Conservation (phyloP, 2,329 filamentous ascomycete species). For the Aureobasidium namibiae region DNA sequence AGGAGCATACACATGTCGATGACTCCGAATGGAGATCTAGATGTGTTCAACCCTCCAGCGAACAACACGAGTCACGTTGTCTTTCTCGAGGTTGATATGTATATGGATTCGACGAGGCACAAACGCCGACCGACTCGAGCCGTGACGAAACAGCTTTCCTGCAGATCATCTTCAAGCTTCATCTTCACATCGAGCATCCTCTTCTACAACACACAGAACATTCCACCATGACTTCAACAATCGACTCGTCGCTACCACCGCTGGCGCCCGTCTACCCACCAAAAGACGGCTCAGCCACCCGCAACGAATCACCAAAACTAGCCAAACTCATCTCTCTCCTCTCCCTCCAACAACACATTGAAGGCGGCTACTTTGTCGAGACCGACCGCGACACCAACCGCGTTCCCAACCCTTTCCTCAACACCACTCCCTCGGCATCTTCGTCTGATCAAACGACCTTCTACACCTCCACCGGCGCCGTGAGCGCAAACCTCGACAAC, state of each 20-base stretch:
- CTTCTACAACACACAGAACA: not conserved
- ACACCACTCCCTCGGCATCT: slow-evolving; percentile 1
- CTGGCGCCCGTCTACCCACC: slow-evolving; percentile 21
- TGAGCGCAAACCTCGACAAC: slow-evolving; percentile 17
- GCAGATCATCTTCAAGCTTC: not conserved
- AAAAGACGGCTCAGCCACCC: slow-evolving; percentile 11
- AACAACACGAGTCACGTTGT: too few relatives aligned
- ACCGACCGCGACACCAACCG: slow-evolving; percentile 48
- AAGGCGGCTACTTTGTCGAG: slow-evolving; percentile 57
- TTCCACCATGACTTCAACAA: slow-evolving; percentile 14
- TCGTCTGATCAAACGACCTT: slow-evolving; percentile 2
- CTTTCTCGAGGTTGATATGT: not conserved
- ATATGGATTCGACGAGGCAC: not conserved
- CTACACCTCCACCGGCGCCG: slow-evolving; percentile 30
- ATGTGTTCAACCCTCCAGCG: not conserved
- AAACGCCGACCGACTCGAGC: not conserved
- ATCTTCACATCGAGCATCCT: not conserved
- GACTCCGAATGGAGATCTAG: not conserved
- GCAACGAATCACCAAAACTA: slow-evolving; percentile 27
- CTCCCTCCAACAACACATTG: slow-evolving; percentile 47
- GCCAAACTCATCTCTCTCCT: slow-evolving; percentile 37
- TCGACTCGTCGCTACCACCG: slow-evolving; percentile 19
- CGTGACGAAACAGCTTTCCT: not conserved
- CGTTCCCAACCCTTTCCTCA: slow-evolving; percentile 48
- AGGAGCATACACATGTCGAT: too few relatives aligned